Evolutionary conservation across 2,329 filamentous ascomycete species (phyloP).

Genomic region (Chrysosporium queenslandicum): DNA sequence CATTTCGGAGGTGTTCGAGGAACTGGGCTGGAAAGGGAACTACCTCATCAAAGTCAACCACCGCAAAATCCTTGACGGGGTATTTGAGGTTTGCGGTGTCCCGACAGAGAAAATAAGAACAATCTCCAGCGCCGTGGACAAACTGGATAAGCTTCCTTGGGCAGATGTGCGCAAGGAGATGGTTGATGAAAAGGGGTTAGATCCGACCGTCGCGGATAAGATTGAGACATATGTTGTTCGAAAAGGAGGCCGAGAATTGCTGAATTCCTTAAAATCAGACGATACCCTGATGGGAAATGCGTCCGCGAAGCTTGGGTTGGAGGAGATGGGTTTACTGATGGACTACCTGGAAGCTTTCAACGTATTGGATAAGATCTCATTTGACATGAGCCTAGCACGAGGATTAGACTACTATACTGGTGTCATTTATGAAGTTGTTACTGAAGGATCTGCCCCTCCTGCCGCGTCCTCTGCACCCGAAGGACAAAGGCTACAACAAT

Average conservation of each 20-base stretch:
- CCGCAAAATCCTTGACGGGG: conserved; percentile 82
- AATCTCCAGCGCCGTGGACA: conserved; percentile 89
- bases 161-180: conserved; percentile 83
- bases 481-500: conserved; percentile 31
- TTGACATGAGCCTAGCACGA: conserved; percentile 81
- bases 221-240: conserved; percentile 76
- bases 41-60: conserved; percentile 93
- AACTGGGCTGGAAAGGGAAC: conserved; percentile 60
- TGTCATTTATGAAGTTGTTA: conserved; percentile 81
- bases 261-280: conserved; percentile 59
- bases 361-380: conserved; percentile 64
- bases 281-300: conserved; percentile 59
- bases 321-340: conserved; percentile 71
- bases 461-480: conserved; percentile 34
- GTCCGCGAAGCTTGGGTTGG: conserved; percentile 66
- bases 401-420: conserved; percentile 91
- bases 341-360: conserved; percentile 71
- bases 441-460: conserved; percentile 60
- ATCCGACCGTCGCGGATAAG: conserved; percentile 65
- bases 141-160: conserved; percentile 90
- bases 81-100: conserved; percentile 86
- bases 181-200: conserved; percentile 81
- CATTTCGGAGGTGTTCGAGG: conserved; percentile 73
- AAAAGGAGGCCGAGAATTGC: conserved; percentile 64
- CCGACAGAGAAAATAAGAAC: conserved; percentile 75